Conservation (phyloP, 2,329 filamentous ascomycete genomes). For the Penicillium griseofulvum region DNA sequence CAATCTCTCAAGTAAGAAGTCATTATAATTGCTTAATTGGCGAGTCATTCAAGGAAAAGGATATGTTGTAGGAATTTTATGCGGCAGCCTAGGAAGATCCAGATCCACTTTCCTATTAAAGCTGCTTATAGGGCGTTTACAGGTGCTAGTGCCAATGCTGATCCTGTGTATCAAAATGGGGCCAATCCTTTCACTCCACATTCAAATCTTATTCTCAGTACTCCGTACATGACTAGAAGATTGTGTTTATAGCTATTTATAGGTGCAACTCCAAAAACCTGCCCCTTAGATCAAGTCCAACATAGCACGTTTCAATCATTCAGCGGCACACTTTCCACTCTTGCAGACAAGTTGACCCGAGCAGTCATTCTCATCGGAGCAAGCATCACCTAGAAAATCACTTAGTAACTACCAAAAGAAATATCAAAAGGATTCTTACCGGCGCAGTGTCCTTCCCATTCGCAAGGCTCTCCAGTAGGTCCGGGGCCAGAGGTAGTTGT, state of each 20-base stretch:
- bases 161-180: neutral
- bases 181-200: neutral
- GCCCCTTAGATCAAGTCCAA: neutral
- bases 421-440: slow-evolving; percentile 11
- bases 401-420: neutral
- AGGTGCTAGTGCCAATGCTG: neutral
- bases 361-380: slow-evolving; percentile 10
- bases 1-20: too few relatives aligned
- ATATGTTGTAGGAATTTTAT: too few relatives aligned
- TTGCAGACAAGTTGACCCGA: slow-evolving; percentile 10
- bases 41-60: too few relatives aligned
- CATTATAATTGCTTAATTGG: too few relatives aligned
- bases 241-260: neutral
- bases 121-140: too few relatives aligned
- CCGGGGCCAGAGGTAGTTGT: slow-evolving; percentile 1
- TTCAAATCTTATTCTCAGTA: neutral
- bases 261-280: too few relatives aligned
- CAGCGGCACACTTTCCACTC: slow-evolving; percentile 8
- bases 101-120: too few relatives aligned
- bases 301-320: neutral
- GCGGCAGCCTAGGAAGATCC: too few relatives aligned
- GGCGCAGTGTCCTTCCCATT: slow-evolving; percentile 22
- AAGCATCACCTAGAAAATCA: slow-evolving; percentile 11
- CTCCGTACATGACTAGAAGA: neutral
- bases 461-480: slow-evolving; percentile 7